These are phyloP conservation scores for Filobasidium wieringae DNA, from an alignment of 768 basidiomycete genomes.

Conservation along the genomic window DNA sequence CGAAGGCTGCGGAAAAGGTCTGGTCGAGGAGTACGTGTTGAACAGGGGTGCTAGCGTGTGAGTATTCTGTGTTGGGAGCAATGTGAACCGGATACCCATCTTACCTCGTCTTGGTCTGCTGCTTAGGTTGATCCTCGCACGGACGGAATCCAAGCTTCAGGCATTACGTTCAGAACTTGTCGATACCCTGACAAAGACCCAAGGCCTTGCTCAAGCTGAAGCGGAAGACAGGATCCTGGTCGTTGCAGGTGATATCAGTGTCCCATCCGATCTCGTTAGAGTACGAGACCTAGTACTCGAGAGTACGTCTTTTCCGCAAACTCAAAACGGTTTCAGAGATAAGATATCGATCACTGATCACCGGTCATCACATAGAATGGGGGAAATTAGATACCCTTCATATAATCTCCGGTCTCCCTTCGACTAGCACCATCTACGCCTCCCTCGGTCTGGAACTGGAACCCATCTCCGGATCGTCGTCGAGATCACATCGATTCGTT, in stretches of 20 bases:
- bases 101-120: too few relatives aligned
- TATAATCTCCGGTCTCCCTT: slow-evolving; percentile 71
- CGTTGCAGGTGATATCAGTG: slow-evolving; percentile 53
- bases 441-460: neutral
- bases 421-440: slow-evolving; percentile 61
- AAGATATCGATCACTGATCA: too few relatives aligned
- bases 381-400: slow-evolving; percentile 68
- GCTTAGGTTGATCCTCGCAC: slow-evolving; percentile 43
- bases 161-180: slow-evolving; percentile 8
- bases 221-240: slow-evolving; percentile 41
- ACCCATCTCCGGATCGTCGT: neutral
- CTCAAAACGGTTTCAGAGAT: too few relatives aligned
- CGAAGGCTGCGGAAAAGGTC: slow-evolving; percentile 62
- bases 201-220: slow-evolving; percentile 11
- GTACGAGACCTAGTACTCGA: slow-evolving; percentile 48
- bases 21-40: slow-evolving; percentile 42
- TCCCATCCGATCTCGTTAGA: slow-evolving; percentile 54
- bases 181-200: neutral
- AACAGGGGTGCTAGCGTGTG: slow-evolving; percentile 44
- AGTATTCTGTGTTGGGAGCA: slow-evolving; percentile 54
- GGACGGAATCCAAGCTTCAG: slow-evolving; percentile 8
- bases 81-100: too few relatives aligned
- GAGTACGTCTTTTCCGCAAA: slow-evolving; percentile 42
- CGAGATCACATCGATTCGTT: neutral
- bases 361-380: slow-evolving; percentile 53